Evolutionary conservation across 306 rosid species (phyloP), one percentile per base, ranked within the genome.

Genomic region (Ormosia emarginata): DNA sequence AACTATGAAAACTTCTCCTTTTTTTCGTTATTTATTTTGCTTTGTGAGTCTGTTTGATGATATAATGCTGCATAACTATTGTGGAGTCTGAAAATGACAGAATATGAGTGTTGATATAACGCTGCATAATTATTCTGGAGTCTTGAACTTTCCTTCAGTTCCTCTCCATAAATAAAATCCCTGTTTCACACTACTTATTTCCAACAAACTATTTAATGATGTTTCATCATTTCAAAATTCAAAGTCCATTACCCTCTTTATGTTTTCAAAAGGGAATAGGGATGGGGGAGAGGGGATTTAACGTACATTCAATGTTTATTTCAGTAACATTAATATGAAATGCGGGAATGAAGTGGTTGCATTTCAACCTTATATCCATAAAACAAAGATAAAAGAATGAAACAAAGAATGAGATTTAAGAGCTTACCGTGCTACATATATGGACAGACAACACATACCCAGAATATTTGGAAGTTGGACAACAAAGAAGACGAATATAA

Each of bases 381-480:
- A n/a, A 43, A 11, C n/a, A 39, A 59, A 73, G 77, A 83, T 29
- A 46, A 43, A 68, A 67, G 67, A 13, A 65, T 10, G 56, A 69
- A 77, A 43, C 43, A 18, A 61, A 78, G 67, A 80, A 32, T 2
- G 49, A 52, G 66, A 85, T 15, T 66, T 14, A 43, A 30, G 83
- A 74, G 84, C 88, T 89, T 83, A 95, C 99, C 88, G 99, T 92
- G 93, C 98, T 93, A 85, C 97, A 84, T 80, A 95, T 84, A 85
- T 95, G 87, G 89, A 93, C 96, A 41, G 99, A 89, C 81, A 84
- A 86, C 69, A 95, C 91, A 74, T 95, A 95, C 49, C 99, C 99
- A 4, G 99, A 98, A 80, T 92, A 95, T 83, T 95, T 95, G 67
- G 99, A 95, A 83, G 99, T 98, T 95, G 98, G 61, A 75, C 64